phyloP scores from a whole-genome alignment of 1,284 basidiomycete genomes.

The Moniliella sp. region DNA sequence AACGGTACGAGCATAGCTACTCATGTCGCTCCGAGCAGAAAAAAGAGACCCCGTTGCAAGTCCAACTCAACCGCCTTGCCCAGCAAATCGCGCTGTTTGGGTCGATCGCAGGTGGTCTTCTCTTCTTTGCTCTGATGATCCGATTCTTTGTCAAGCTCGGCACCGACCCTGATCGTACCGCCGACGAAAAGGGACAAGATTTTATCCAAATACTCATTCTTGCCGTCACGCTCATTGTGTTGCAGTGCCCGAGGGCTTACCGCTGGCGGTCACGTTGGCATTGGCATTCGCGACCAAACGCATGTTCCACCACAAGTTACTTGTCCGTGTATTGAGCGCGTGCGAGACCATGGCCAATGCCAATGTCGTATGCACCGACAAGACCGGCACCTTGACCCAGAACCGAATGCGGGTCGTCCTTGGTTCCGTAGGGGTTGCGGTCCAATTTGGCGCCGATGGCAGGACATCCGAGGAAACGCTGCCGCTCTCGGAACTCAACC shows the following conservation, averaged over 20 bases:
- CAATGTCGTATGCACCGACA: conserved; percentile 85
- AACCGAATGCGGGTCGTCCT: conserved; percentile 90
- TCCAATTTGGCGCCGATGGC: conserved; percentile 53
- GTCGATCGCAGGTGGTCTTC: conserved; percentile 53
- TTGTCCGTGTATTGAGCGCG: conserved; percentile 79
- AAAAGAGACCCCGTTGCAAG: conserved; percentile 73
- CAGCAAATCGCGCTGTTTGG: conserved; percentile 83
- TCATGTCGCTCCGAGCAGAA: conserved; percentile 41
- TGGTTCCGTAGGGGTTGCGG: conserved; percentile 72
- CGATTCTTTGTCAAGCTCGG: conserved; percentile 71
- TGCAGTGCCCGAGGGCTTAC: conserved; percentile 74
- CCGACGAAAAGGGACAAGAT: conserved; percentile 63
- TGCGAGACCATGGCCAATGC: conserved; percentile 98
- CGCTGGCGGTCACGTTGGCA: conserved; percentile 69
- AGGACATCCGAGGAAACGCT: conserved; percentile 38
- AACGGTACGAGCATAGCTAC: too few species aligned
- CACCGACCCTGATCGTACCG: conserved; percentile 37
- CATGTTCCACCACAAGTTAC: conserved; percentile 79
- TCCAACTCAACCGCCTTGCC: conserved; percentile 75
- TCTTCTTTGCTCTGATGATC: conserved; percentile 73
- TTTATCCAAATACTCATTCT: conserved; percentile 90
- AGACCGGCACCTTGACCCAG: conserved; percentile 62
- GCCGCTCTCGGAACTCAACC: conserved; percentile 44
- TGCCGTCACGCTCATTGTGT: conserved; percentile 84
- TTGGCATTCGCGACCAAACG: conserved; percentile 88